phyloP scores from a whole-genome alignment of 2,329 filamentous ascomycete genomes.

The Ophiosphaerella narmari region DNA sequence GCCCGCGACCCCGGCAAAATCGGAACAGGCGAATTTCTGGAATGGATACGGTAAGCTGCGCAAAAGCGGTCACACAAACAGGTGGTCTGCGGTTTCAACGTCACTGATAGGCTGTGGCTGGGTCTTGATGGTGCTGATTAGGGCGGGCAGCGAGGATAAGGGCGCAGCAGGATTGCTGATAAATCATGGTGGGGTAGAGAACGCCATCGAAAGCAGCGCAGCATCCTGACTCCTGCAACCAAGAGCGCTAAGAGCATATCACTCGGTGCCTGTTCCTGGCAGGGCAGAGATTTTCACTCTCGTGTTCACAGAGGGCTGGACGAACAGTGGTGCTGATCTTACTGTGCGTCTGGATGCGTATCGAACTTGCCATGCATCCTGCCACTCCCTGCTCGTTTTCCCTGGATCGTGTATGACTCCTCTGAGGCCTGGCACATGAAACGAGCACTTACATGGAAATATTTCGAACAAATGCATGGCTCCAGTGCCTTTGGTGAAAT shows the following conservation, averaged over 20 bases:
- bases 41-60: conserved; percentile 16
- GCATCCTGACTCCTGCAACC: neutral
- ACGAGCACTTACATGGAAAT: no score
- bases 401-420: no score
- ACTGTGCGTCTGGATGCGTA: no score
- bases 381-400: no score
- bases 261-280: conserved; percentile 20
- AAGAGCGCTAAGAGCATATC: conserved; percentile 9
- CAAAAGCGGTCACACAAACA: conserved; percentile 16
- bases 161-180: conserved; percentile 27
- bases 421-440: no score
- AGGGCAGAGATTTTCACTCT: conserved; percentile 6
- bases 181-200: conserved; percentile 33
- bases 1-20: conserved; percentile 18
- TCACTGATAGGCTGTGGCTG: conserved; percentile 16
- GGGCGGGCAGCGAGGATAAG: conserved; percentile 12
- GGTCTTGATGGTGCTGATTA: neutral
- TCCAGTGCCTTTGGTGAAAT: no score
- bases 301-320: no score
- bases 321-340: no score
- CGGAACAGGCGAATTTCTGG: conserved; percentile 22
- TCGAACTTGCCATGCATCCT: neutral
- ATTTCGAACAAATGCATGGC: no score
- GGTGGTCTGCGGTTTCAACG: conserved; percentile 8
- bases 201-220: conserved; percentile 19